These are phyloP conservation scores for Macadamia integrifolia DNA, from an alignment of 164 flowering plant genomes.

Conservation along the genomic window DNA sequence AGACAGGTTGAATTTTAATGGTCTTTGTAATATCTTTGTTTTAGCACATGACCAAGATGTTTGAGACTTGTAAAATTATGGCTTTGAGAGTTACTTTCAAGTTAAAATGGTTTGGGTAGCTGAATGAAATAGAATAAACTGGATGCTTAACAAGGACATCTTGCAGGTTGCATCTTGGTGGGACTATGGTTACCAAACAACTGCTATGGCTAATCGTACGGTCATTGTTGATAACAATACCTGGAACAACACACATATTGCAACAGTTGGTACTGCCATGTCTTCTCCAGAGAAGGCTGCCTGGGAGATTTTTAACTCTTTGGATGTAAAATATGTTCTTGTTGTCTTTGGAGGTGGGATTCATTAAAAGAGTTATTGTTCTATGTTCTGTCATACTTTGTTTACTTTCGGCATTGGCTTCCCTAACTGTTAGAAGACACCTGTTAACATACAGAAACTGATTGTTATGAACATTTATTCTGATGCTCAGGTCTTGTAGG, in stretches of 20 bases:
- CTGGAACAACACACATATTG: constrained; percentile 99
- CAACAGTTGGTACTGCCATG: constrained; percentile 99
- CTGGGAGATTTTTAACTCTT: constrained; percentile 93
- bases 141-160: constrained; percentile 5
- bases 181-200: constrained; percentile 99
- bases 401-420: no score
- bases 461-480: constrained; percentile 10
- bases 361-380: not conserved
- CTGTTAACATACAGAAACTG: not conserved
- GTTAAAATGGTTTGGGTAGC: not conserved
- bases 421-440: no score
- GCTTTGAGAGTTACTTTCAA: no score
- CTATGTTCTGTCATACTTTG: not conserved
- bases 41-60: no score
- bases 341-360: constrained; percentile 96
- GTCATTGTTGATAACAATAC: constrained; percentile 98
- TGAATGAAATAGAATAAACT: not conserved
- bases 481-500: constrained; percentile 82
- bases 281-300: constrained; percentile 98
- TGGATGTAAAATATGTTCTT: constrained; percentile 99
- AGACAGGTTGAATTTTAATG: not conserved
- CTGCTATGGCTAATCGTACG: constrained; percentile 99
- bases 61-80: no score
- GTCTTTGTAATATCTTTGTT: not conserved
- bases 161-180: constrained; percentile 99